These are phyloP conservation scores for Rhizomucor miehei DNA, from an alignment of 371 early-diverging fungal genomes.

Conservation along the genomic window DNA sequence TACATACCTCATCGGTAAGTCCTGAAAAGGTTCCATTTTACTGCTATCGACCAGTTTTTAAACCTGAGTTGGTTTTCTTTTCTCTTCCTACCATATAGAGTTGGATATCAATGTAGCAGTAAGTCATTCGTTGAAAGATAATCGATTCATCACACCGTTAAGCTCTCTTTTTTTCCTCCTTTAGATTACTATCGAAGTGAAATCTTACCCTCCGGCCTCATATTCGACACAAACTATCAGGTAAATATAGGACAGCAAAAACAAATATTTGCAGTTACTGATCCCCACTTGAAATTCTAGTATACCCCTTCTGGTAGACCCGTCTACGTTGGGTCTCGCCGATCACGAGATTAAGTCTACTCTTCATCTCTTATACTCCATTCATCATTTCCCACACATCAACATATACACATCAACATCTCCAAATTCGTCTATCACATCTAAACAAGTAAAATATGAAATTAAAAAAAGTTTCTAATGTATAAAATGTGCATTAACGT, in stretches of 20 bases:
- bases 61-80: too few relatives aligned
- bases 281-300: too few relatives aligned
- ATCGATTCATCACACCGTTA: neutral
- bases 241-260: slow-evolving; percentile 13
- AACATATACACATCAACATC: too few relatives aligned
- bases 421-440: too few relatives aligned
- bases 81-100: slow-evolving; percentile 19
- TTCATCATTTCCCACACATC: too few relatives aligned
- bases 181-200: slow-evolving; percentile 67
- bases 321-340: slow-evolving; percentile 31
- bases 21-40: neutral
- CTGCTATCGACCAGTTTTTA: too few relatives aligned
- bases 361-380: too few relatives aligned
- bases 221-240: slow-evolving; percentile 69
- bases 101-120: slow-evolving; percentile 77
- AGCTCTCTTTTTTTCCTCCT: neutral
- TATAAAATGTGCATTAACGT: too few relatives aligned
- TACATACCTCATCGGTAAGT: slow-evolving; percentile 68
- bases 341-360: slow-evolving; percentile 9
- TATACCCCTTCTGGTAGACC: slow-evolving; percentile 33
- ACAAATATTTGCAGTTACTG: too few relatives aligned
- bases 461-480: too few relatives aligned
- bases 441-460: too few relatives aligned
- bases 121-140: slow-evolving; percentile 7
- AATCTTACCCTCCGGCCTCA: slow-evolving; percentile 58